phyloP scores from a whole-genome alignment of 1,284 basidiomycete species.

The Cryptococcus wingfieldii region DNA sequence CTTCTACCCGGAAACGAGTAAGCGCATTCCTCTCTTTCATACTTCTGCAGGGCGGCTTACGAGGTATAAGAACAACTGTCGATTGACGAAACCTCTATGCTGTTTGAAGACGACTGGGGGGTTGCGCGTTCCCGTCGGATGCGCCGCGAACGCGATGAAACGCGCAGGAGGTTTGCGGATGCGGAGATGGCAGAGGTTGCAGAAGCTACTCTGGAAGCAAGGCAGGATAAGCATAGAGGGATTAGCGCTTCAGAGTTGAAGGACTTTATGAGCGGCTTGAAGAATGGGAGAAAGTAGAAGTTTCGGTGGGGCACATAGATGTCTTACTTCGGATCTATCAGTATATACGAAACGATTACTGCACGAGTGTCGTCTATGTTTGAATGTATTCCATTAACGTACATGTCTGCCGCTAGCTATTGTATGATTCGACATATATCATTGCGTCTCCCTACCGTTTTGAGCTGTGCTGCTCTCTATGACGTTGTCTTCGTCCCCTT shows the following conservation, averaged over 20 bases:
- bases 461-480: neutral
- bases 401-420: no score
- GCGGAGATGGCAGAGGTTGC: neutral
- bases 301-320: no score
- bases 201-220: neutral
- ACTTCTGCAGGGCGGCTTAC: no score
- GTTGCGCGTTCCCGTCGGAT: constrained; percentile 16
- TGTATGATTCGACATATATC: no score
- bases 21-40: neutral
- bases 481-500: neutral
- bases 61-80: no score
- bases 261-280: neutral
- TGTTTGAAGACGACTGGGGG: constrained; percentile 22
- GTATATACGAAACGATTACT: no score
- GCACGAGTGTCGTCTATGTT: no score
- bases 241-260: neutral
- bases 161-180: neutral
- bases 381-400: no score
- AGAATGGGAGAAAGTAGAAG: neutral
- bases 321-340: no score
- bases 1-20: constrained; percentile 26
- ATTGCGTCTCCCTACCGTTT: neutral
- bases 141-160: neutral
- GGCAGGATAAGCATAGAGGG: neutral
- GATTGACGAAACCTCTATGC: constrained; percentile 5